Evolutionary conservation across 208 protist species (phyloP), one percentile per base, ranked within the genome.

Genomic region (Trypanosoma rangeli): DNA sequence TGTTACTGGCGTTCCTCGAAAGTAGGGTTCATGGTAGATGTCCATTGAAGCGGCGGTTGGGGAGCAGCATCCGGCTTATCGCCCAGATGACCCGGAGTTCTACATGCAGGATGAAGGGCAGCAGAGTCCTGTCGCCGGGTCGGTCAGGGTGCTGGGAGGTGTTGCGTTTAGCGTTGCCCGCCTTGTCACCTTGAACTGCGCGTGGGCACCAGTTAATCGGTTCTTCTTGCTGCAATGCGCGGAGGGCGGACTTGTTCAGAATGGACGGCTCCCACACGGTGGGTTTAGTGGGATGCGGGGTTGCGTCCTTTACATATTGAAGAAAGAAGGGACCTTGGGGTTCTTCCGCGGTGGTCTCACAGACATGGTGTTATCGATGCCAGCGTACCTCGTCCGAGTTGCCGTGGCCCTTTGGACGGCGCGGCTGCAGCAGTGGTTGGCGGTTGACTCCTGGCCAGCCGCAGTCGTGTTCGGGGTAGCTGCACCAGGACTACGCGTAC

Each of bases 201-300:
- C 60, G 35, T n/a, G 49, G 57, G 54, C 70, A 3, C 70, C 70
- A 20, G 20, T 70, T 0, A 64, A 69, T 33, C 70, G 70, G n/a
- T 15, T 75, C 7, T 61, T 64, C 22, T 24, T 70, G n/a, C 42
- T 75, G 48, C 61, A 75, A 54, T 64, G 62, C 31, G 62, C 33
- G 7, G 42, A 70, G 55, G 54, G 62, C 24, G 53, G 68, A 65
- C 70, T 75, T 57, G 49, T 70, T 31, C 18, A 66, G n/a, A 50
- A 63, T 64, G 62, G 62, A 18, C 60, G 70, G 22, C 55, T 75
- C 24, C 52, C 61, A 29, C 5, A 37, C 37, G 70, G 39, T 31
- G 62, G 70, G 15, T 75, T 75, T 35, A 57, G 70, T 48, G 62
- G 70, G 26, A 65, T 70, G 28, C 70, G 56, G 35, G 57, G 57